These are phyloP conservation scores for Candida pseudoglaebosa DNA, from an alignment of 805 yeast species.

Conservation along the genomic window DNA sequence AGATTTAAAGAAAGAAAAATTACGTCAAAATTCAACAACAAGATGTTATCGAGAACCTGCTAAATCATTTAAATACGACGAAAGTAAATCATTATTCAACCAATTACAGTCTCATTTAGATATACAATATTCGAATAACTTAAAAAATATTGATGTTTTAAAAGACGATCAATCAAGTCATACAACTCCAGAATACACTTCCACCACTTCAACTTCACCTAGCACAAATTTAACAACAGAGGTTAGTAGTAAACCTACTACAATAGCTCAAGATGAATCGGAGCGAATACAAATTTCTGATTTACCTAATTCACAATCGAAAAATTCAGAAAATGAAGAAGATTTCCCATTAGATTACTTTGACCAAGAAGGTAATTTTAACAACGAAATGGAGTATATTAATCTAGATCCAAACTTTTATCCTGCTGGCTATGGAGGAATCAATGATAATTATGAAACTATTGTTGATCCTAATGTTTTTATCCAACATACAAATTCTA, in stretches of 20 bases:
- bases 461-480: slow-evolving; percentile 15
- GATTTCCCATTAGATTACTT: slow-evolving; percentile 73
- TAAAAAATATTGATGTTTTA: neutral
- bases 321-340: slow-evolving; percentile 43
- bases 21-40: slow-evolving; percentile 65
- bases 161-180: neutral
- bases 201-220: slow-evolving; percentile 7
- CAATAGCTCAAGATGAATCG: neutral
- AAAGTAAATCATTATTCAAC: slow-evolving; percentile 44
- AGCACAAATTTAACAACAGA: slow-evolving; percentile 2
- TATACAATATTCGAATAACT: slow-evolving; percentile 3
- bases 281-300: neutral
- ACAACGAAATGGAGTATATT: slow-evolving; percentile 16
- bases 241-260: neutral
- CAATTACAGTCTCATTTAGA: slow-evolving; percentile 47
- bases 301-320: neutral
- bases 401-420: slow-evolving; percentile 17
- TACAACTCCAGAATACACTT: slow-evolving; percentile 13
- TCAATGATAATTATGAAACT: slow-evolving; percentile 19
- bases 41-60: slow-evolving; percentile 75
- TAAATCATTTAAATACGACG: slow-evolving; percentile 65
- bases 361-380: slow-evolving; percentile 27
- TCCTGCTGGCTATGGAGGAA: slow-evolving; percentile 5
- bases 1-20: slow-evolving; percentile 75
- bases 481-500: slow-evolving; percentile 12